Evolutionary conservation across 305 asterid genomes (phyloP).

Genomic region (Fraxinus greggii): DNA sequence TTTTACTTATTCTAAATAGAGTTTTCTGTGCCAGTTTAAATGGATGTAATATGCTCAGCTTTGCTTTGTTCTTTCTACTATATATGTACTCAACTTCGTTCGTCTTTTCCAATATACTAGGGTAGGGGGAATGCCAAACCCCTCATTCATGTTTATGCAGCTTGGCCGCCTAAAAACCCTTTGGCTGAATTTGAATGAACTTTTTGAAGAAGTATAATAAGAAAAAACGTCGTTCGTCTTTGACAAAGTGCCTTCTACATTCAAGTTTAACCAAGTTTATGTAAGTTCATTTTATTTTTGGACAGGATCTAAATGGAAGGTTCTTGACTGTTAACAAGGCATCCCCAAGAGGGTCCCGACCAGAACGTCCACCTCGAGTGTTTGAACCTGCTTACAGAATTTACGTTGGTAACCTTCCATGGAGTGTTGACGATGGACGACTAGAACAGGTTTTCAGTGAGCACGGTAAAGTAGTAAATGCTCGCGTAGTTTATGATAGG

Average conservation of each 20-base stretch:
- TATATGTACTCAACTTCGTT: not conserved
- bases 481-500: constrained; percentile 75
- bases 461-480: constrained; percentile 73
- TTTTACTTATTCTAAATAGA: not conserved
- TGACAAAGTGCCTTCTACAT: not conserved
- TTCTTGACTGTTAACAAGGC: constrained; percentile 77
- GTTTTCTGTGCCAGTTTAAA: not conserved
- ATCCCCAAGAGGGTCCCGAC: constrained; percentile 68
- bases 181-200: not conserved
- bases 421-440: constrained; percentile 66
- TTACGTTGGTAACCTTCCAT: constrained; percentile 86
- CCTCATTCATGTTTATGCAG: not conserved
- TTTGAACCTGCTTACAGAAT: constrained; percentile 50
- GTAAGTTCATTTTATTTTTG: constrained; percentile 13
- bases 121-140: not conserved
- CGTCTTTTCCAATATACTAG: not conserved
- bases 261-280: not conserved
- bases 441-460: constrained; percentile 76
- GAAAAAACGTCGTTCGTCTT: not conserved
- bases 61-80: not conserved
- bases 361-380: constrained; percentile 61
- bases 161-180: not conserved
- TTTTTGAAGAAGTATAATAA: not conserved
- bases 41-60: not conserved
- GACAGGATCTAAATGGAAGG: constrained; percentile 79